A percentile compares a stretch with the other conserved stretches of the same genome.
These are phyloP conservation scores for Taxillus chinensis DNA, from an alignment of 164 flowering plant species.

Conservation along the genomic window DNA sequence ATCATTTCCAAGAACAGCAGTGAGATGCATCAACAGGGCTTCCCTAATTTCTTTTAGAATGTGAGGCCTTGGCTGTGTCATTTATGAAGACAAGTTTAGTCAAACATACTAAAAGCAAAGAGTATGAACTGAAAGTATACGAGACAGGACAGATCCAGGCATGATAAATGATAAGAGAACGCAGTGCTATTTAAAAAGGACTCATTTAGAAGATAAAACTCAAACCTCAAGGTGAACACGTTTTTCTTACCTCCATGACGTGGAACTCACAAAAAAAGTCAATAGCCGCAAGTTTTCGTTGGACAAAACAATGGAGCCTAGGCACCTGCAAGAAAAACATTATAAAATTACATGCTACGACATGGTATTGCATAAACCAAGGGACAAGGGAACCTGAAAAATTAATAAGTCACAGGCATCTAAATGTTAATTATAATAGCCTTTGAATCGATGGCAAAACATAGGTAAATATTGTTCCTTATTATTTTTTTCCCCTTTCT, in stretches of 20 bases:
- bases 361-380: not conserved
- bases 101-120: not conserved
- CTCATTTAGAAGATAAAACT: not conserved
- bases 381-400: not conserved
- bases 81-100: not conserved
- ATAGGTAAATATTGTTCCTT: too few species aligned
- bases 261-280: conserved; percentile 39
- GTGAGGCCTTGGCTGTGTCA: conserved; percentile 43
- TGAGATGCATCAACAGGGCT: conserved; percentile 54
- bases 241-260: conserved; percentile 43
- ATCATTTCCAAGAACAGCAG: conserved; percentile 76
- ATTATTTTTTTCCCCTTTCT: too few species aligned
- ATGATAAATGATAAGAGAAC: too few species aligned
- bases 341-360: not conserved
- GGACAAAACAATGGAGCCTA: conserved; percentile 69
- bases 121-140: not conserved
- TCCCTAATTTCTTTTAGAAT: conserved; percentile 51
- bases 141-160: not conserved
- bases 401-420: not conserved
- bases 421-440: not conserved
- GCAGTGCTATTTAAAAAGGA: not conserved
- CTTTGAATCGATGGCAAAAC: too few species aligned
- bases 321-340: conserved; percentile 50
- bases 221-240: not conserved
- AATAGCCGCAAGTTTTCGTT: conserved; percentile 41